Base-by-base conservation (phyloP, 257 asterid genomes). In the Mentha longifolia region DNA sequence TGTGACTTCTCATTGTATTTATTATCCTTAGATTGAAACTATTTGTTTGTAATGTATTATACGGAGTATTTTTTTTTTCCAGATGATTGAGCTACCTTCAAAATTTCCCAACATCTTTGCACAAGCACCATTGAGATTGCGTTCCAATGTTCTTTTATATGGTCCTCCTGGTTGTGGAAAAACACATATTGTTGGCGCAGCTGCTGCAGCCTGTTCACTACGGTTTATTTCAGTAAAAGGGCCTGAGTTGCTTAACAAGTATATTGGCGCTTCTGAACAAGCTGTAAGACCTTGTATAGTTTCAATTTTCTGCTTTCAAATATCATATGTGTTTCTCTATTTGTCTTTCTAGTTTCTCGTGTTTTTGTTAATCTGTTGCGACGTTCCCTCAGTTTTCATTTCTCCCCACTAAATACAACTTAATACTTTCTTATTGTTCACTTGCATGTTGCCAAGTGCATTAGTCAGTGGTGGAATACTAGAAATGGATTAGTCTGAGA, bases 111-210 rank as follows among this genome's bases (percentile, higher is more conserved):
- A 66, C 74, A 88, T 91, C 74, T 94, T 94, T 79, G 85, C 88
- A 52, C 91, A 91, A 82, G 88, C 97, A 76, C 99, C 97, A 65
- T 73, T 94, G 76, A 88, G 99, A 74, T 69, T 91, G 96, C 91
- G 99, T 25, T 89, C 99, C 79, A 94, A 94, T 82, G 88, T 91
- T 76, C 99, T 94, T 61, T 87, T 94, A 74, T 94, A 94, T 72
- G 99, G 99, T 0, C 99, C 99, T 72, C 97, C 99, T 74, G 99
- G 97, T 74, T 94, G 99, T 84, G 99, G 99, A 8, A 94, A 94
- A 83, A 94, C 99, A 39, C 99, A 94, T 80, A 86, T 94, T 80
- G 97, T 91, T 73, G 97, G 97, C 67, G 97, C 97, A 75, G 95
- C 97, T 77, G 99, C 99, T 78, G 95, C 96, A 28, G 94, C 99